Conservation (phyloP, 192 early-diverging fungal species). For the Rhizophagus prolifer region DNA sequence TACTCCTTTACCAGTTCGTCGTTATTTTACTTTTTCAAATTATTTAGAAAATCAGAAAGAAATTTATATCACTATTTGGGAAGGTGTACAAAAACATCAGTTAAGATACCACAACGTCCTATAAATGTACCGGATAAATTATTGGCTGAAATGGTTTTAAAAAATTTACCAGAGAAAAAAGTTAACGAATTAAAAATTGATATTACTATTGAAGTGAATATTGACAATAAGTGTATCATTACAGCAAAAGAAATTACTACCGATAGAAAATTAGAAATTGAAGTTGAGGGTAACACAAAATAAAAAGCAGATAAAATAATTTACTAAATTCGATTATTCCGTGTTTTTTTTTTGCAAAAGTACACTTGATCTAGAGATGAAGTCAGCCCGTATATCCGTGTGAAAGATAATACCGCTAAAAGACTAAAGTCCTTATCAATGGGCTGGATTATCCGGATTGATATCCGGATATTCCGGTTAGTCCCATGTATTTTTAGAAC, state of each 20-base stretch:
- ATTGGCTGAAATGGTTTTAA: slow-evolving; percentile 67
- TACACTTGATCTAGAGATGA: too few relatives aligned
- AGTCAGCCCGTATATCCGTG: too few relatives aligned
- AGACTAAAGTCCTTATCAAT: too few relatives aligned
- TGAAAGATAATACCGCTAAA: too few relatives aligned
- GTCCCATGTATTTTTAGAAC: too few relatives aligned
- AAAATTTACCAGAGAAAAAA: slow-evolving; percentile 53
- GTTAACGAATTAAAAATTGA: slow-evolving; percentile 49
- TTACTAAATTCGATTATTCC: too few relatives aligned
- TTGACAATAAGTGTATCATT: slow-evolving; percentile 46
- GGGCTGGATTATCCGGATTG: too few relatives aligned
- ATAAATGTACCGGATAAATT: slow-evolving; percentile 52
- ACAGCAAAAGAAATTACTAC: slow-evolving; percentile 53
- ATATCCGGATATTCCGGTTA: too few relatives aligned
- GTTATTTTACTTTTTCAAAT: slow-evolving; percentile 71
- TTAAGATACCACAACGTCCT: slow-evolving; percentile 42
- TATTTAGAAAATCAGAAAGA: slow-evolving; percentile 63
- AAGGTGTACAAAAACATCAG: slow-evolving; percentile 38
- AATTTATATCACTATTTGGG: slow-evolving; percentile 79
- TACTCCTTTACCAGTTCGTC: slow-evolving; percentile 82
- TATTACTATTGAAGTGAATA: slow-evolving; percentile 51
- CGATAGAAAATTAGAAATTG: slow-evolving; percentile 49
- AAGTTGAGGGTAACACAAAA: neutral
- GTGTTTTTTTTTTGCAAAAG: too few relatives aligned
- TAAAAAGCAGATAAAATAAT: neutral